Evolutionary conservation across 768 basidiomycete species (phyloP), one percentile per base, ranked within the genome.

Genomic region (Wakefieldia striispora): DNA sequence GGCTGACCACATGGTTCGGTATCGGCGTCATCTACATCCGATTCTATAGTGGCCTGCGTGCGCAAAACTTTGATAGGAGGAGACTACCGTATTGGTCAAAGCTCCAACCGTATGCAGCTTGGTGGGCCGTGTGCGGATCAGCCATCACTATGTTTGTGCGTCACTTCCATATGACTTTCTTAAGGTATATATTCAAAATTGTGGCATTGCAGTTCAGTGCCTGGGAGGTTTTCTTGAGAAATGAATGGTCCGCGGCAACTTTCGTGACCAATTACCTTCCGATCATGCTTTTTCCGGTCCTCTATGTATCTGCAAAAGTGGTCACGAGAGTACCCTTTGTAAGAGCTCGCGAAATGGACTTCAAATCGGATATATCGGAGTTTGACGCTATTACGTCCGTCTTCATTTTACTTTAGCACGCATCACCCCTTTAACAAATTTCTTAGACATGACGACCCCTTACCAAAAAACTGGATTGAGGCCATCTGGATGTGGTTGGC

Each of bases 51-150:
- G 83, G 79, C 27, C 51, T 76, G 58, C 68, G 69, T 33, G 64
- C 58, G 1, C 81, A 83, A 55, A 78, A 78, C 0, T 66, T 81
- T 42, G 69, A 73, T 55, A 74, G 78, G 37, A 49, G 41, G 13
- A 70, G 61, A 0, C 71, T 83, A 16, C 79, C 82, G 0, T 82
- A 73, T 64, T 37, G 45, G 6, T 66, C 74, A 3, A 54, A 51
- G 6, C 52, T 81, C 3, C 71, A 75, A 53, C 74, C 74, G 0
- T 74, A 66, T 49, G 68, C 66, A 7, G 68, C 69, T n/a, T 75
- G 66, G 66, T 74, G 69, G 49, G 63, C 55, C 14, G 49, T 64
- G 10, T 56, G 61, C 23, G 54, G 56, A 11, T 62, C 64, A 26
- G 50, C 61, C 40, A 17, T 58, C 13, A 57, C 64, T 3, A 57